These are phyloP conservation scores for Trypanosoma boissoni DNA, from an alignment of 208 protist genomes.

Conservation along the genomic window DNA sequence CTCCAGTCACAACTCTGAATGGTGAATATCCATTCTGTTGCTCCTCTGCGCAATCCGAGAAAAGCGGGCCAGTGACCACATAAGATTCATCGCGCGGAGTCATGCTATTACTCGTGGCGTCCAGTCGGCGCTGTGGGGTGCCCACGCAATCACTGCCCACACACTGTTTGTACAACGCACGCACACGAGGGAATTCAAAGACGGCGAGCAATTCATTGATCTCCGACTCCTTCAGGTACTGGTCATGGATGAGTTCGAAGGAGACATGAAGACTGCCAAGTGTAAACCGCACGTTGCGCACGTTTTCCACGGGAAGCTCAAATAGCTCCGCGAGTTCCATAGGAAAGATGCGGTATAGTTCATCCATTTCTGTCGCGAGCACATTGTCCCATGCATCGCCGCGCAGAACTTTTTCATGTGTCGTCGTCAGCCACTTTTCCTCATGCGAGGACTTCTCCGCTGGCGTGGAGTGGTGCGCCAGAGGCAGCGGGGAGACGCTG, in stretches of 20 bases:
- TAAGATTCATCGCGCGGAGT: no score
- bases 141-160: background rate
- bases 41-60: no score
- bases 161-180: slow-evolving; percentile 26
- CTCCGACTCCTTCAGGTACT: slow-evolving; percentile 26
- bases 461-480: no score
- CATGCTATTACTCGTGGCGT: background rate
- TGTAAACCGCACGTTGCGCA: slow-evolving; percentile 26
- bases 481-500: no score
- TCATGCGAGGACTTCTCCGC: background rate
- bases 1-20: no score
- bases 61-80: no score
- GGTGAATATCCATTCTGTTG: no score
- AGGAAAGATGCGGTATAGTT: slow-evolving; percentile 34
- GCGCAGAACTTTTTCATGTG: slow-evolving; percentile 37
- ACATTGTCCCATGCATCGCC: slow-evolving; percentile 40
- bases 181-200: slow-evolving; percentile 41
- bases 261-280: slow-evolving; percentile 30
- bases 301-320: slow-evolving; percentile 34
- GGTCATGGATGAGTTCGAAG: slow-evolving; percentile 40
- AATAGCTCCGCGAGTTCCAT: slow-evolving; percentile 32
- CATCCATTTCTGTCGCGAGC: slow-evolving; percentile 23
- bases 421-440: slow-evolving; percentile 16
- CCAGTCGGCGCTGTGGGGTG: background rate
- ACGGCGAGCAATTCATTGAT: slow-evolving; percentile 31